phyloP scores from a whole-genome alignment of 2,329 filamentous ascomycete species.

The Cytospora schulzeri region DNA sequence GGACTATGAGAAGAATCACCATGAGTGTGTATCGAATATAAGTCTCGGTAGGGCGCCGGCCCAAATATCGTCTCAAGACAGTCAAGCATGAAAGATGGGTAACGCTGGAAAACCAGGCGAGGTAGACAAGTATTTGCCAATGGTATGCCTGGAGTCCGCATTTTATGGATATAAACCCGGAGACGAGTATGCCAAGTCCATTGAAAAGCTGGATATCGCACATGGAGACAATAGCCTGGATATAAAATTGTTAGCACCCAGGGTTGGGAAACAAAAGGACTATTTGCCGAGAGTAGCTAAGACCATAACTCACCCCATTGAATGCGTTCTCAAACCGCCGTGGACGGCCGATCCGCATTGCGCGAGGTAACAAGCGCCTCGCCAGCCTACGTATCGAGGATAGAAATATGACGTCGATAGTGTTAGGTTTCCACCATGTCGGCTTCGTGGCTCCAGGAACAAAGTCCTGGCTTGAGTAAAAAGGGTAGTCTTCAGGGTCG shows the following conservation, averaged over 20 bases:
- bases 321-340: background rate
- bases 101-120: conserved; percentile 4
- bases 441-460: background rate
- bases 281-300: background rate
- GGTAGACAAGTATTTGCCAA: conserved; percentile 4
- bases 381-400: background rate
- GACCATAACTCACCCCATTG: background rate
- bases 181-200: background rate
- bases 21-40: background rate
- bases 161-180: background rate
- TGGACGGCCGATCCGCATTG: background rate
- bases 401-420: background rate
- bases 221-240: background rate
- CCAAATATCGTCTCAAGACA: background rate
- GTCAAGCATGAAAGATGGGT: conserved; percentile 1
- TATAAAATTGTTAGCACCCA: background rate
- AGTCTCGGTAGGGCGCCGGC: background rate
- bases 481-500: background rate
- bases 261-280: background rate
- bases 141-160: background rate
- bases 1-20: background rate
- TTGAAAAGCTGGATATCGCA: conserved; percentile 6
- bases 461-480: background rate
- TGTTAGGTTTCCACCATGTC: background rate
- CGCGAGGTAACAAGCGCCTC: background rate